Evolutionary conservation across 2,329 filamentous ascomycete genomes (phyloP).

Genomic region (Huntiella abstrusa): DNA sequence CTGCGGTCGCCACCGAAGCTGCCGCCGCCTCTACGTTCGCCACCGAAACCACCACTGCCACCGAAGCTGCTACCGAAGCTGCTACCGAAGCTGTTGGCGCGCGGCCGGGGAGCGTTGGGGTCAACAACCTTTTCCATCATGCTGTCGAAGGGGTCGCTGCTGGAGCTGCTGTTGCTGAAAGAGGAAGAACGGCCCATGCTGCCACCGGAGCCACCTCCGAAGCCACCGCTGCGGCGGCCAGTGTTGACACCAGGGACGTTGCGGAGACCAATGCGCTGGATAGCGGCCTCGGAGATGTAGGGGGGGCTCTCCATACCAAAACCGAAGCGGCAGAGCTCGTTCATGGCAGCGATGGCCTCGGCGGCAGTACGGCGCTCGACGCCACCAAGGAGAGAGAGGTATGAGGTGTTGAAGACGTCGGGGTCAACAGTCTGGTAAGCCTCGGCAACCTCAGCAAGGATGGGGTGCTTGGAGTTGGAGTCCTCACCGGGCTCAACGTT

Average conservation of each 20-base stretch:
- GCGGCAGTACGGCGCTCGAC: constrained; percentile 22
- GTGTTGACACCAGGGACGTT: constrained; percentile 20
- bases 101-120: constrained; percentile 1
- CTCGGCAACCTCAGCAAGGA: constrained; percentile 24
- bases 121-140: constrained; percentile 7
- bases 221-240: constrained; percentile 9
- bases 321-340: constrained; percentile 30
- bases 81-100: constrained; percentile 1
- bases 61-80: constrained; percentile 10
- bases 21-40: constrained; percentile 1
- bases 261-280: constrained; percentile 18
- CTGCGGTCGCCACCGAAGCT: constrained; percentile 11
- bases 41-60: constrained; percentile 1
- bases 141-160: constrained; percentile 8
- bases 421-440: constrained; percentile 17
- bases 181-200: constrained; percentile 5
- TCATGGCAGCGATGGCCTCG: constrained; percentile 29
- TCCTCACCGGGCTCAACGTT: constrained; percentile 4
- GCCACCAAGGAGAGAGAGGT: constrained; percentile 38
- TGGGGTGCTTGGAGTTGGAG: constrained; percentile 9
- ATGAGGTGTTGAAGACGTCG: constrained; percentile 23
- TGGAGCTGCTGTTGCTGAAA: not conserved
- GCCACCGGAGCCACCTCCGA: constrained; percentile 3
- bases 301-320: constrained; percentile 36
- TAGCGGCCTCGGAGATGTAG: constrained; percentile 15